Conservation (phyloP, 306 rosid species). For the Parietaria judaica region DNA sequence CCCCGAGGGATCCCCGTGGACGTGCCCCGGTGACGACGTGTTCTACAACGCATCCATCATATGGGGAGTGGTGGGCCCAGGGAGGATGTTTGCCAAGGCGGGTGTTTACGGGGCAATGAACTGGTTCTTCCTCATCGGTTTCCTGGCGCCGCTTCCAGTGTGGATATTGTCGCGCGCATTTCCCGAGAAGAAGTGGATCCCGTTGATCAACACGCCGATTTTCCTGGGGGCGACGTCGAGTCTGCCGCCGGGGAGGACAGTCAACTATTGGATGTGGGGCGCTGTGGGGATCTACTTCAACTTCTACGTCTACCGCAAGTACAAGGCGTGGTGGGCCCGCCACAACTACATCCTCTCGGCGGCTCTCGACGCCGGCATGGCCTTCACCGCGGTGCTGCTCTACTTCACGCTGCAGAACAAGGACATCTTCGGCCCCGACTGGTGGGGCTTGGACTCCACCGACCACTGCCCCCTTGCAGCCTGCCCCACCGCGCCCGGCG, state of each 20-base stretch:
- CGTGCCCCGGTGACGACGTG: constrained; percentile 36
- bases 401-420: constrained; percentile 43
- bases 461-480: constrained; percentile 53
- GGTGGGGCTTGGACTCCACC: constrained; percentile 50
- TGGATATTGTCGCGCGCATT: constrained; percentile 18
- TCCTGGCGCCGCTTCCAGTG: constrained; percentile 25
- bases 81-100: constrained; percentile 22
- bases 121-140: constrained; percentile 35
- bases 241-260: constrained; percentile 29
- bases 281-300: constrained; percentile 57
- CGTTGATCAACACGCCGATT: constrained; percentile 21
- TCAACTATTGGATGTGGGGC: constrained; percentile 44
- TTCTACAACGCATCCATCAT: constrained; percentile 36
- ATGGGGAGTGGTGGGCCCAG: constrained; percentile 38
- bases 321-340: constrained; percentile 59
- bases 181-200: constrained; percentile 20
- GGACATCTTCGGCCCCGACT: constrained; percentile 26
- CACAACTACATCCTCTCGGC: constrained; percentile 64
- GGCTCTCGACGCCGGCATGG: constrained; percentile 60
- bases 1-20: constrained; percentile 42
- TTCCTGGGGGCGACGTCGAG: neutral
- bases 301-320: constrained; percentile 27
- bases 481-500: constrained; percentile 68
- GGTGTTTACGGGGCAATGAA: constrained; percentile 35
- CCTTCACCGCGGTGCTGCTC: constrained; percentile 39